Evolutionary conservation across 2,329 filamentous ascomycete species (phyloP).

Genomic region (Colletotrichum siamense): DNA sequence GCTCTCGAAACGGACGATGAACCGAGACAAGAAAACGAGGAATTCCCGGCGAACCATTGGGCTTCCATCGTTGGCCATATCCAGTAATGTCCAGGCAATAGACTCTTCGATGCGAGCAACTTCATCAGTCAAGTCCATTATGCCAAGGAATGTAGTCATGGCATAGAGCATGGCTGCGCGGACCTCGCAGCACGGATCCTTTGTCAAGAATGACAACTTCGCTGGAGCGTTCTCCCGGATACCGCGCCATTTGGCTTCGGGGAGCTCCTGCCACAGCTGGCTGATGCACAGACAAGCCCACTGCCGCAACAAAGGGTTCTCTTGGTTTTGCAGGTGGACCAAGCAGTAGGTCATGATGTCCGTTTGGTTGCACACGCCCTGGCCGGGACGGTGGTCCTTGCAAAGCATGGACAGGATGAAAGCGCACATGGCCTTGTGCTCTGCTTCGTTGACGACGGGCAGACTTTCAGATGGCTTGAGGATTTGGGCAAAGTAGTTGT

Average conservation of each 20-base stretch:
- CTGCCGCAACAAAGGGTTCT: slow-evolving; percentile 88
- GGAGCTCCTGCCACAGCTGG: slow-evolving; percentile 89
- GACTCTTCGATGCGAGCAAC: slow-evolving; percentile 90
- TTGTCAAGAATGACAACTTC: slow-evolving; percentile 79
- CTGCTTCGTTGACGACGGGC: slow-evolving; percentile 81
- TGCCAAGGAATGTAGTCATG: slow-evolving; percentile 91
- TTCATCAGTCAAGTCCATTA: slow-evolving; percentile 89
- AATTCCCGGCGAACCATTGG: slow-evolving; percentile 94
- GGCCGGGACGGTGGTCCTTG: slow-evolving; percentile 90
- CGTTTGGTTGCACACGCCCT: slow-evolving; percentile 87
- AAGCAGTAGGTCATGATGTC: slow-evolving; percentile 92
- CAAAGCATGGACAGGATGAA: slow-evolving; percentile 98
- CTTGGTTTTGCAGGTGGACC: slow-evolving; percentile 80
- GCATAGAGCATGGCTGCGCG: slow-evolving; percentile 92
- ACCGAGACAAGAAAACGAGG: slow-evolving; percentile 90
- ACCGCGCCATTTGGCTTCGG: slow-evolving; percentile 95
- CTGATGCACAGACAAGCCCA: slow-evolving; percentile 97
- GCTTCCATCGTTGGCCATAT: slow-evolving; percentile 93
- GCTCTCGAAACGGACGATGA: slow-evolving; percentile 87
- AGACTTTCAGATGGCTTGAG: slow-evolving; percentile 84
- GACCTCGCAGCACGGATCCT: slow-evolving; percentile 90
- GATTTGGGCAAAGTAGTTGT: slow-evolving; percentile 95
- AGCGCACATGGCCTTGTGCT: slow-evolving; percentile 98
- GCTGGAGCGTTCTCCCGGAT: slow-evolving; percentile 86
- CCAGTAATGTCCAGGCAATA: slow-evolving; percentile 85